A percentile compares a stretch with the other conserved stretches of the same genome.
phyloP scores from a whole-genome alignment of 2,329 filamentous ascomycete species.

The Venturia effusa region DNA sequence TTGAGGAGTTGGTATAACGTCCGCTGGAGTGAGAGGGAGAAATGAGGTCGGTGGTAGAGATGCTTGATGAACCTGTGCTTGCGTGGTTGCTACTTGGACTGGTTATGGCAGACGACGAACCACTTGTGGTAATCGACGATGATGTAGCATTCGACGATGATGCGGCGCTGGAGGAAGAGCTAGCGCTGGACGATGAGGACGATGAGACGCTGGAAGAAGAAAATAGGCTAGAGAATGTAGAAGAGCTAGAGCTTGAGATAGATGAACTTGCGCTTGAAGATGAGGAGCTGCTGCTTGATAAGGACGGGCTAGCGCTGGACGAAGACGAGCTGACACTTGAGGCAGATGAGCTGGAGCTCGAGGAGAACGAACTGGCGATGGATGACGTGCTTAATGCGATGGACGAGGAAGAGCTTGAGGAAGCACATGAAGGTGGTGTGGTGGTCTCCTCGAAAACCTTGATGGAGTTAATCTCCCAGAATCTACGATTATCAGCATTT shows the following conservation, averaged over 20 bases:
- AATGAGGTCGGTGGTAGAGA: background rate
- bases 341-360: background rate
- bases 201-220: background rate
- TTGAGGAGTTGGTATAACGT: background rate
- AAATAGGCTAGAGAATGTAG: too few species aligned
- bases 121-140: background rate
- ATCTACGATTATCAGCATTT: slow-evolving; percentile 17
- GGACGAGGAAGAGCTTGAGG: slow-evolving; percentile 15
- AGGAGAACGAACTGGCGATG: background rate
- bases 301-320: background rate
- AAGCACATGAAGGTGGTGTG: slow-evolving; percentile 27
- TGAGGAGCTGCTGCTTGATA: background rate
- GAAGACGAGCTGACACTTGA: slow-evolving; percentile 2
- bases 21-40: background rate
- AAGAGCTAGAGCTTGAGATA: background rate
- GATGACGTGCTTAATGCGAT: background rate
- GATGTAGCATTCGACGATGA: background rate
- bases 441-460: slow-evolving; percentile 24
- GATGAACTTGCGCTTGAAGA: background rate
- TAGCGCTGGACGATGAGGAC: background rate
- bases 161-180: background rate
- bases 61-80: background rate
- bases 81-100: background rate
- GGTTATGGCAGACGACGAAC: background rate
- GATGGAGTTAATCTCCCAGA: slow-evolving; percentile 31